phyloP scores from a whole-genome alignment of 306 rosid species.

The Dicorynia guianensis region DNA sequence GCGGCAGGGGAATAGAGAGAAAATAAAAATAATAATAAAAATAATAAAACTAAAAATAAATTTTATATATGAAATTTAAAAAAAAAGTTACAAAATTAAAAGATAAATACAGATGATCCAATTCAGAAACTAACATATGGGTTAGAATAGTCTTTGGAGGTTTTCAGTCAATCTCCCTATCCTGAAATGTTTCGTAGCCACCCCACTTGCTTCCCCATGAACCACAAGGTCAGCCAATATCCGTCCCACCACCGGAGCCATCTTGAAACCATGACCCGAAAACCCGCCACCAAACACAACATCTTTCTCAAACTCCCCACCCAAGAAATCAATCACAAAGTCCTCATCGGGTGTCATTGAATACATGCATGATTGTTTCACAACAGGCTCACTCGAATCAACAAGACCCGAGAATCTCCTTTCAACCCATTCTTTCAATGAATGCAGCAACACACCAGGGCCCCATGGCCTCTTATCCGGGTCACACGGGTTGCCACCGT shows the following conservation, averaged over 20 bases:
- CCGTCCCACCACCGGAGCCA: slow-evolving; percentile 82
- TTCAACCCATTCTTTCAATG: slow-evolving; percentile 66
- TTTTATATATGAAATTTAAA: no score
- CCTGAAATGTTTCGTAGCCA: slow-evolving; percentile 64
- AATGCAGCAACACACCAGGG: slow-evolving; percentile 34
- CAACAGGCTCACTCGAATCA: slow-evolving; percentile 61
- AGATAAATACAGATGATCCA: no score
- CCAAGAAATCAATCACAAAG: slow-evolving; percentile 82
- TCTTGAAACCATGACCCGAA: slow-evolving; percentile 96
- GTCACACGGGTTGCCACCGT: slow-evolving; percentile 70
- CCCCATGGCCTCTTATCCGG: slow-evolving; percentile 88
- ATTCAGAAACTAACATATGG: not conserved
- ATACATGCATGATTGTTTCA: slow-evolving; percentile 79
- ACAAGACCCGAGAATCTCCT: slow-evolving; percentile 59
- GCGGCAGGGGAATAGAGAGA: no score
- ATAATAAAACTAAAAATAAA: no score
- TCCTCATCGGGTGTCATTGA: slow-evolving; percentile 85
- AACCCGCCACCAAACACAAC: slow-evolving; percentile 88
- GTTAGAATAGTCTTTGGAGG: slow-evolving; percentile 24
- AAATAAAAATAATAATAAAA: no score
- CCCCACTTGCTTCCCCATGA: slow-evolving; percentile 60
- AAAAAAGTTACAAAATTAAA: no score
- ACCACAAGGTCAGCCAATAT: slow-evolving; percentile 64
- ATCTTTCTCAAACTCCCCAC: slow-evolving; percentile 72
- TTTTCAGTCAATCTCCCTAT: slow-evolving; percentile 57